Conservation (phyloP, 805 yeast genomes). For the Deakozyma indianensis region DNA sequence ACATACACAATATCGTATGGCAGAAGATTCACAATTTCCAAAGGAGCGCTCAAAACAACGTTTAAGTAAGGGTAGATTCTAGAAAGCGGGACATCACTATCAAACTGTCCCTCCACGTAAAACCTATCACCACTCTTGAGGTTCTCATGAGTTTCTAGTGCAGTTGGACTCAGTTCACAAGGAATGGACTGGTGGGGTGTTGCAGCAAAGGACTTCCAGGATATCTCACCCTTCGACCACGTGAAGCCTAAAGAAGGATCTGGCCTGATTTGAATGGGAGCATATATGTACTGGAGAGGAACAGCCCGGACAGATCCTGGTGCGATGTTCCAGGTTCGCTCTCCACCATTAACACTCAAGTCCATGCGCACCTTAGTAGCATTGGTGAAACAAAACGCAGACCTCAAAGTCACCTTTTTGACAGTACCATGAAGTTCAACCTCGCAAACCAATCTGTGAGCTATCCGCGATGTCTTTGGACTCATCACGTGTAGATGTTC, state of each 20-base stretch:
- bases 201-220: slow-evolving; percentile 49
- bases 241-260: slow-evolving; percentile 36
- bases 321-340: slow-evolving; percentile 27
- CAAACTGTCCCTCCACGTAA: slow-evolving; percentile 35
- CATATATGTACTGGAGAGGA: slow-evolving; percentile 60
- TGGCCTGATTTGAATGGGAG: slow-evolving; percentile 50
- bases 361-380: slow-evolving; percentile 45
- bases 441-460: slow-evolving; percentile 62
- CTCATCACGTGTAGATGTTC: slow-evolving; percentile 56
- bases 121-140: slow-evolving; percentile 38
- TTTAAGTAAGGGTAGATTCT: slow-evolving; percentile 74
- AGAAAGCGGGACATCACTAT: slow-evolving; percentile 54
- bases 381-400: slow-evolving; percentile 60
- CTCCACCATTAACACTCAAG: slow-evolving; percentile 23
- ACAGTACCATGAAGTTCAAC: slow-evolving; percentile 59
- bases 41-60: slow-evolving; percentile 66
- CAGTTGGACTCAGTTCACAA: slow-evolving; percentile 32
- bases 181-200: slow-evolving; percentile 36
- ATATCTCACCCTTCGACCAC: slow-evolving; percentile 52
- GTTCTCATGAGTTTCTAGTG: slow-evolving; percentile 34
- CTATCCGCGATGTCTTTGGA: slow-evolving; percentile 43
- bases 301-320: slow-evolving; percentile 50
- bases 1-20: slow-evolving; percentile 71
- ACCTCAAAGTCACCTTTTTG: slow-evolving; percentile 61
- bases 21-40: slow-evolving; percentile 68